A percentile compares a stretch with the other conserved stretches of the same genome.
Evolutionary conservation across 2,329 filamentous ascomycete species (phyloP).

Genomic region (Drechslera avenae): DNA sequence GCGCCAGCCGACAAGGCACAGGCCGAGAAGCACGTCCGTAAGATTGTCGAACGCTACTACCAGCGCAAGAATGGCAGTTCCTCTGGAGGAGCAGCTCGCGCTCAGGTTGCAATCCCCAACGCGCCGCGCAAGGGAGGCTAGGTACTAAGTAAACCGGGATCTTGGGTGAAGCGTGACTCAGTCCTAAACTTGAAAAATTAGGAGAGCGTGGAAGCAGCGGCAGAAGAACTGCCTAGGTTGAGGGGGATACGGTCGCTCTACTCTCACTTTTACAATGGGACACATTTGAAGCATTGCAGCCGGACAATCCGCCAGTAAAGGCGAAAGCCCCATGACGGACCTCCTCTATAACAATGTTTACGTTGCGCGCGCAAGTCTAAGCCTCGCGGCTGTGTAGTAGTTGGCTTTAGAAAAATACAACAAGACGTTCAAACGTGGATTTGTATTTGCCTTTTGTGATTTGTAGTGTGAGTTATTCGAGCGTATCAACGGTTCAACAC

Average conservation of each 20-base stretch:
- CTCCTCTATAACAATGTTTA: not conserved
- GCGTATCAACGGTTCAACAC: too few relatives aligned
- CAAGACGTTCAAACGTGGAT: too few relatives aligned
- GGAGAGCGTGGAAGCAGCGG: not conserved
- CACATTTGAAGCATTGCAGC: not conserved
- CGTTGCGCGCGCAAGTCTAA: not conserved
- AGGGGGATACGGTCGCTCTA: not conserved
- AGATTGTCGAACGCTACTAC: conserved; percentile 54
- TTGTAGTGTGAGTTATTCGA: too few relatives aligned
- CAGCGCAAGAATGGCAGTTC: conserved; percentile 47
- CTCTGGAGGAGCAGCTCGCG: conserved; percentile 25
- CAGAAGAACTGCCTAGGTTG: not conserved
- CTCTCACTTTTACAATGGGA: not conserved
- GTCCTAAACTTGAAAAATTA: not conserved
- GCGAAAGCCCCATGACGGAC: not conserved
- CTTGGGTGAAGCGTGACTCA: not conserved
- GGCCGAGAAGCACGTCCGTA: conserved; percentile 51
- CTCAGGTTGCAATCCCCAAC: conserved; percentile 39
- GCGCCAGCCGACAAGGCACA: conserved; percentile 51
- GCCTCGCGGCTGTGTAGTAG: not conserved
- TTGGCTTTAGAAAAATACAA: too few relatives aligned
- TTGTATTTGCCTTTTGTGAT: too few relatives aligned
- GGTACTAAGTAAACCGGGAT: not conserved
- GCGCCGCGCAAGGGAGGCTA: conserved; percentile 39
- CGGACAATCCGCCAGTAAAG: not conserved